Evolutionary conservation across 495 filamentous ascomycete species (phyloP).

Genomic region (Xylona heveae): DNA sequence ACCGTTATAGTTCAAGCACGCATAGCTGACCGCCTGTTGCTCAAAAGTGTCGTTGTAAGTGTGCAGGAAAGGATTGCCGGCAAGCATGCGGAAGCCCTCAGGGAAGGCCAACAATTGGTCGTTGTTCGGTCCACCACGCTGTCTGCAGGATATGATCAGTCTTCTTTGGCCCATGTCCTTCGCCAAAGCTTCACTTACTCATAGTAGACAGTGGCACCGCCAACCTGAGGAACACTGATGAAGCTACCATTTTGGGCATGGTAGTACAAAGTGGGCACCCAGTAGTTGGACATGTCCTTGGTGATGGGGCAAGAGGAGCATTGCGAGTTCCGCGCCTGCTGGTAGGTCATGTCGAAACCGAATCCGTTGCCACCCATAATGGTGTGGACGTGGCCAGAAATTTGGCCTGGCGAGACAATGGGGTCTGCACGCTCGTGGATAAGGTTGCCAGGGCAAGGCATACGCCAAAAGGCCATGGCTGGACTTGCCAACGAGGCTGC

Average conservation of each 20-base stretch:
- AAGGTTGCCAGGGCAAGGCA: conserved; percentile 18
- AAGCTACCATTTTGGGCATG: conserved; percentile 40
- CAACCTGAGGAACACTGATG: conserved; percentile 39
- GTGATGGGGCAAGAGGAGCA: conserved; percentile 47
- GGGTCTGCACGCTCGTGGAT: conserved; percentile 48
- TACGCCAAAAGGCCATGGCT: conserved; percentile 14
- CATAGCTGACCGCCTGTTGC: conserved; percentile 28
- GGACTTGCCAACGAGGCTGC: conserved; percentile 11
- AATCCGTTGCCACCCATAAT: conserved; percentile 61
- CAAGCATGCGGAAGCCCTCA: conserved; percentile 50
- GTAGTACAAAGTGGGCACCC: conserved; percentile 52
- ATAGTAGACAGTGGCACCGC: conserved; percentile 54
- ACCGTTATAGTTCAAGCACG: conserved; percentile 28
- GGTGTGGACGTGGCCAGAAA: conserved; percentile 49
- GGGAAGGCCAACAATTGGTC: conserved; percentile 47
- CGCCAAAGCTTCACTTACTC: conserved; percentile 21
- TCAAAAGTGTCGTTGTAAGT: conserved; percentile 21
- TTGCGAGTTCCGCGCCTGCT: conserved; percentile 29
- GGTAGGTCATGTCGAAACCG: conserved; percentile 35
- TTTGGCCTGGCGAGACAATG: conserved; percentile 32
- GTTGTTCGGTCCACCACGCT: conserved; percentile 33
- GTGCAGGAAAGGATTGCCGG: conserved; percentile 35
- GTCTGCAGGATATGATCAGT: conserved; percentile 27
- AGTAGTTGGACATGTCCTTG: conserved; percentile 57
- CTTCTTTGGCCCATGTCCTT: conserved; percentile 5